A percentile compares a stretch with the other conserved stretches of the same genome.
Conservation (phyloP, 352 stramenopile species). For the Phytophthora pistaciae region DNA sequence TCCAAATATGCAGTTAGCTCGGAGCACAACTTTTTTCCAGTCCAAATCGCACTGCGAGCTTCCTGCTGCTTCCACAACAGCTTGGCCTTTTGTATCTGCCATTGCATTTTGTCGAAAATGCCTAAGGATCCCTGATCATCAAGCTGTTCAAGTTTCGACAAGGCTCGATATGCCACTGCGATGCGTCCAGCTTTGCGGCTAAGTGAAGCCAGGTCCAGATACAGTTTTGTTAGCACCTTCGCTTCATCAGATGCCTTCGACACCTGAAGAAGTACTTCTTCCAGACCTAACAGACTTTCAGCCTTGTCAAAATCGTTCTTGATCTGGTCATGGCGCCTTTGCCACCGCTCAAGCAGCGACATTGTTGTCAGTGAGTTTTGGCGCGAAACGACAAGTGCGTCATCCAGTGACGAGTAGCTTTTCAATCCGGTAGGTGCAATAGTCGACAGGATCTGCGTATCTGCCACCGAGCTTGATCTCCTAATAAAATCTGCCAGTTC, state of each 20-base stretch:
- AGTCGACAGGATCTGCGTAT: neutral
- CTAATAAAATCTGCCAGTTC: slow-evolving; percentile 38
- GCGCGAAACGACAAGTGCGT: neutral
- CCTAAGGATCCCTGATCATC: slow-evolving; percentile 39
- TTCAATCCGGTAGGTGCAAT: slow-evolving; percentile 21
- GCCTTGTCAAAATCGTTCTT: slow-evolving; percentile 64
- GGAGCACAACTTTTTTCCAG: slow-evolving; percentile 60
- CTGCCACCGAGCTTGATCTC: neutral
- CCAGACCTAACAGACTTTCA: slow-evolving; percentile 67
- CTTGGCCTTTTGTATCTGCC: slow-evolving; percentile 83
- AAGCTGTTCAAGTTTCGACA: slow-evolving; percentile 73
- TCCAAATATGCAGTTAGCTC: slow-evolving; percentile 50
- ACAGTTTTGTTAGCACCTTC: slow-evolving; percentile 54
- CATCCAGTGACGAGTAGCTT: slow-evolving; percentile 8
- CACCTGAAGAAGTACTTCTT: slow-evolving; percentile 68
- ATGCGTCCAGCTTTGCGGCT: slow-evolving; percentile 74
- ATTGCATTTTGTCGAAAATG: slow-evolving; percentile 59
- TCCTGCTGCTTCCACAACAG: slow-evolving; percentile 84
- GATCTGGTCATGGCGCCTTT: slow-evolving; percentile 47
- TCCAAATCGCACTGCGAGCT: slow-evolving; percentile 76
- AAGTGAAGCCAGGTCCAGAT: slow-evolving; percentile 61
- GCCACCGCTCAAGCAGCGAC: slow-evolving; percentile 56
- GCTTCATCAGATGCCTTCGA: slow-evolving; percentile 30
- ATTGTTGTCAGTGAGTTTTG: slow-evolving; percentile 15
- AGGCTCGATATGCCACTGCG: slow-evolving; percentile 72